Base-by-base conservation (phyloP, 2,329 filamentous ascomycete species). In the Colletotrichum spaethianum region DNA sequence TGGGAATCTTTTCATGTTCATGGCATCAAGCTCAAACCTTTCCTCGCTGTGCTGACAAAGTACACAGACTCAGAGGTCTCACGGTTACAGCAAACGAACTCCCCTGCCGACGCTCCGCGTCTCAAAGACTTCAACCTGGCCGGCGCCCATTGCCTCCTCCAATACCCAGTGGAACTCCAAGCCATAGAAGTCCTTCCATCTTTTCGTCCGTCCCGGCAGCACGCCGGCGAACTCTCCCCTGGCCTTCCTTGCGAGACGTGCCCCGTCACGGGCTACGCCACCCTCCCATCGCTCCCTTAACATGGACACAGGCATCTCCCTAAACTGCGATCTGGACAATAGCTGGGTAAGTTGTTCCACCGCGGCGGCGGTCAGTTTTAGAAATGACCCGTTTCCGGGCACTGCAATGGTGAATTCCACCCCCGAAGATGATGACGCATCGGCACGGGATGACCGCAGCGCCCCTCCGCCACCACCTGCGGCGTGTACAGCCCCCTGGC, bases 211-310 rank as follows among this genome's bases (percentile, higher is more conserved):
- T 0, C 90, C 90, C 0, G 90, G 88, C 50, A 90, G 76, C 2
- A 92, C 84, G 8, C 90, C 90, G 7, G 79, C 80, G 75, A 87
- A 89, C 76, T 91, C 89, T 1, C 89, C 87, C 65, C 90, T 81
- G 23, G 83, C 82, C 70, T 83, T 85, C 80, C 88, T 90, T 23
- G 84, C 84, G 70, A 82, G 79, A 38, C 83, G 83, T 26, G 83
- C 79, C 38, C 87, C 86, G 26, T 85, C 83, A 16, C 78, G 81
- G 2, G 83, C 82, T n/a, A 89, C 81, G 4, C 91, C 91, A 16
- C 92, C 93, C 74, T 94, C 90, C 89, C 93, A 95, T 62, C 90
- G 87, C 80, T 94, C 92, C 48, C 85, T 85, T 48, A 95, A 82
- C 75, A 90, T 82, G 48, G 83, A 82, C 79, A 92, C 86, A 1